Base-by-base conservation (phyloP, 1,284 basidiomycete genomes). In the Tetrapyrgos nigripes region DNA sequence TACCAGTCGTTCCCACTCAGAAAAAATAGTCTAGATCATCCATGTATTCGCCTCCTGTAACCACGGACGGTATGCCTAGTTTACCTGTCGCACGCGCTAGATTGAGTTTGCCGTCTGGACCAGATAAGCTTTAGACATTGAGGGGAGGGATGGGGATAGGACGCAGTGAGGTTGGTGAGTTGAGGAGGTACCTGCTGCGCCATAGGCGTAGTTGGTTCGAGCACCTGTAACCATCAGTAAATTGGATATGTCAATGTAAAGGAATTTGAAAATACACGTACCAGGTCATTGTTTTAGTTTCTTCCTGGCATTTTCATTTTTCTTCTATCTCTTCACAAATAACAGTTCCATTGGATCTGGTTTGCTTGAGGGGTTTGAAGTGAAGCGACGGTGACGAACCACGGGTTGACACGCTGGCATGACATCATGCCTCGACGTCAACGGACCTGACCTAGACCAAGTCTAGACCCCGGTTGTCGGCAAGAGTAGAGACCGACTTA, bases 131-230 rank as follows among this genome's bases (percentile, higher is more conserved):
- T 67, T 93, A 92, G 3, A 89, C 86, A 5, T 92, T 91, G 43
- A 94, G 82, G 0, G 92, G 92, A 1, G 87, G 88, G 53, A 93
- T 73, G 58, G 92, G 75, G 11, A 94, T 66, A 0, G 92, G 92
- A 1, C 74, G 27, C 76, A 73, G 62, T 91, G 91, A 55, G 81
- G 82, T 29, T 69, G 75, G 65, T 84, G 79, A 4, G 90, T 92
- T 14, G 77, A 72, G 57, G 76, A 74, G 5, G 81, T 81, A 1
- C 89, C 89, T 4, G 89, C 89, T 60, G 81, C 83, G 43, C 86
- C 87, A 55, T 79, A 78, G 4, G 86, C 83, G 62, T 89, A 91
- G 69, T 79, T 71, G 72, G 86, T 91, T 14, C n/a, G n/a, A n/a
- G 85, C 82, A 9, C 78, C 88, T 90, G 50, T 1, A 9, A 24